Percentiles rank a stretch among this genome's conserved stretches.
Evolutionary conservation across 2,329 filamentous ascomycete species (phyloP).

Genomic region (Colletotrichum sp.): DNA sequence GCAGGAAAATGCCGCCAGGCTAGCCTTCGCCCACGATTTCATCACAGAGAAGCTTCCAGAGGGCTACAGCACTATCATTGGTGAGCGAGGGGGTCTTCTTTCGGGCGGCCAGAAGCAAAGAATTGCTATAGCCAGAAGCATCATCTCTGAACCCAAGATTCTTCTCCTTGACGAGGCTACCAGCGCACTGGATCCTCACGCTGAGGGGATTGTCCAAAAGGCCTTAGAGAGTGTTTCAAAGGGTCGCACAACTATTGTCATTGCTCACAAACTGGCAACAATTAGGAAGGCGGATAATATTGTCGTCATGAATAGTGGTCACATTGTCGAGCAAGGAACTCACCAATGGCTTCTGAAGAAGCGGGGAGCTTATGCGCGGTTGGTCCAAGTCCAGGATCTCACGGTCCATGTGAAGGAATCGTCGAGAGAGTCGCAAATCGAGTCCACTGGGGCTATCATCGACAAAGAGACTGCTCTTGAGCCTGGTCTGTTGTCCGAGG

Average conservation of each 20-base stretch:
- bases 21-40: constrained; percentile 28
- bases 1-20: constrained; percentile 35
- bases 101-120: constrained; percentile 69
- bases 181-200: constrained; percentile 51
- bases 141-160: constrained; percentile 64
- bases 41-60: constrained; percentile 23
- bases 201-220: constrained; percentile 54
- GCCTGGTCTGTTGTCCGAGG: not conserved
- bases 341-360: constrained; percentile 22
- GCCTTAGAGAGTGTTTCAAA: constrained; percentile 58
- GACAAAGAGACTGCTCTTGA: not conserved
- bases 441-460: not conserved
- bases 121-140: constrained; percentile 68
- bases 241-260: constrained; percentile 66
- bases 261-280: constrained; percentile 61
- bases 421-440: not conserved
- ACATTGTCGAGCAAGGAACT: constrained; percentile 33
- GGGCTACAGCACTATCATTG: constrained; percentile 27
- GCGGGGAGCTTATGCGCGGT: constrained; percentile 21
- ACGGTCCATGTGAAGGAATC: not conserved
- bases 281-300: constrained; percentile 36
- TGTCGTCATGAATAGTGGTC: constrained; percentile 33
- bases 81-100: constrained; percentile 24
- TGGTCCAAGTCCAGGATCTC: constrained; percentile 26
- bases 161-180: constrained; percentile 72